Base-by-base conservation (phyloP, 345 rosid species). In the Geranium rotundifolium region DNA sequence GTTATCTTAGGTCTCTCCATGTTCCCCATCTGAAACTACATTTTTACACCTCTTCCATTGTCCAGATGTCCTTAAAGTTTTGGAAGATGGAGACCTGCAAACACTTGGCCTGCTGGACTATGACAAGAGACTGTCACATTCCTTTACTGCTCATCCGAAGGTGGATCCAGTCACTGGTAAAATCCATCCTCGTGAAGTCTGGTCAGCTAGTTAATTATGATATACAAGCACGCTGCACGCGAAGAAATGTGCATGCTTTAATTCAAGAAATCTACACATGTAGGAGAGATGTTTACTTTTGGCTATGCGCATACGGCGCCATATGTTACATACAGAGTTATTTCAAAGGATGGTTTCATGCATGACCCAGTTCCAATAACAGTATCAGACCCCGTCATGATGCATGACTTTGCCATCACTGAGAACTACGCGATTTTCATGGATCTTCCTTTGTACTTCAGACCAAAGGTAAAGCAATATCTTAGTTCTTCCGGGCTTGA, bases 281-380 rank as follows among this genome's bases (percentile, higher is more conserved):
- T 87, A 93, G 99, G 92, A 39, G 99, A 93, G 81, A 90, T 93
- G 99, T 93, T 93, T 74, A 88, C 90, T 17, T 93, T 93, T 64
- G 97, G 97, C 62, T 90, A 86, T 75, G 72, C 88, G 7, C 96
- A 74, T 29, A 76, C 68, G 17, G 86, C 85, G 10, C 96, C 99
- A 19, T 93, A 87, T 69, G 69, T 93, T 77, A 93, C 97, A 8
- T 90, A 90, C 82, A 82, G 99, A 75, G 95, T 93, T 61, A 77
- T 93, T 60, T 86, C 99, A 8, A 80, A 88, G 80, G 90, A 90
- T 65, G 99, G 97, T 69, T 52, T 90, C 79, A 87, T 93, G 95
- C 80, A 84, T 64, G 93, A 87, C 59, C 97, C 97, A 2, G 90
- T 93, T 58, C 86, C 97, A 41, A 86, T 93, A 76, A 88, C 90